Base-by-base conservation (phyloP, 176 grass and related monocot species). In the Pontederia crassipes region DNA sequence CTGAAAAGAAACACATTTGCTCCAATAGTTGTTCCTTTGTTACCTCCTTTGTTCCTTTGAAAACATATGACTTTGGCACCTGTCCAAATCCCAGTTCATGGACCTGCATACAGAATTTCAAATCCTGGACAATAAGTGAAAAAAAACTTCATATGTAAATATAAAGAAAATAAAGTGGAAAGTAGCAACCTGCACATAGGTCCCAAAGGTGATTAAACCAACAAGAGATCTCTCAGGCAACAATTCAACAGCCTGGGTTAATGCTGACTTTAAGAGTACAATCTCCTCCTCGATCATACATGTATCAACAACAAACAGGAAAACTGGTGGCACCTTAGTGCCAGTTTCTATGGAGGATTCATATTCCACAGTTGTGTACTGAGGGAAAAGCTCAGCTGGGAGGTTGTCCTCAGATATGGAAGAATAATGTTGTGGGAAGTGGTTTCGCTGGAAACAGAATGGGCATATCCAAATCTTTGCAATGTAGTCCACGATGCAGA, bases 241-340 rank as follows among this genome's bases (percentile, higher is more conserved):
- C 6, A 96, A 70, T 61, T 96, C 91, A 59, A 96, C 72, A 35
- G 91, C 86, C 75, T 96, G 91, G 46, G 86, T 79, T 61, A 96
- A 71, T 64, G 91, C 81, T 10, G 80, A 90, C 70, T 90, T 96
- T 75, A 96, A 76, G 81, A 79, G 87, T 58, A 70, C 58, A 73
- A 90, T 85, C 78, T 96, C 91, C 59, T 90, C 91, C 76, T 96
- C 91, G 52, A 96, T 88, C 80, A 90, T 77, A 73, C 91, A 96
- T 17, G 91, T 96, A 59, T 96, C 91, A 6, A 96, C 91, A 64
- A 96, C 83, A 85, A 90, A 96, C 32, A 90, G 78, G 72, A 90
- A 96, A 56, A 96, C 91, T 24, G 91, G 80, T 55, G 75, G 83
- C 1, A 27, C 59, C 55, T 66, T 72, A 32, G 72, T 69, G 48